A percentile compares a stretch with the other conserved stretches of the same genome.
Conservation (phyloP, 768 basidiomycete species). For the Amanita exitialis region DNA sequence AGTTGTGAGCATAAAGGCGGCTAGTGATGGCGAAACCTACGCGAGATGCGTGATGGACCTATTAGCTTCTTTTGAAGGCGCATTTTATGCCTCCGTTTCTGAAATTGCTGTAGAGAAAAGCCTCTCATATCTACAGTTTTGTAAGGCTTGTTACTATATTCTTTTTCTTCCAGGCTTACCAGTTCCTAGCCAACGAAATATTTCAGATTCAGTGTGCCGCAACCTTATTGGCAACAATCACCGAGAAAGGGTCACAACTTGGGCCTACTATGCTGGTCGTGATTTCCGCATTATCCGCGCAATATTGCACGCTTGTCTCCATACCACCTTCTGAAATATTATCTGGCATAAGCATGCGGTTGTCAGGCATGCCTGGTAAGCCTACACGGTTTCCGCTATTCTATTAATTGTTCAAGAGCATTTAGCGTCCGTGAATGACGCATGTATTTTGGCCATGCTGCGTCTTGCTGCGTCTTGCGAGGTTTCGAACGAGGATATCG, state of each 20-base stretch:
- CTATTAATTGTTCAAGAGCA: conserved; percentile 4
- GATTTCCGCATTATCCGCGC: conserved; percentile 57
- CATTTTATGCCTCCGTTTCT: conserved; percentile 29
- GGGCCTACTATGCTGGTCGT: conserved; percentile 59
- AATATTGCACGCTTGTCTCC: conserved; percentile 44
- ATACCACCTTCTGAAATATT: conserved; percentile 40
- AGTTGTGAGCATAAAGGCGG: conserved; percentile 34
- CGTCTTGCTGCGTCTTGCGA: conserved; percentile 40
- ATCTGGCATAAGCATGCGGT: conserved; percentile 28
- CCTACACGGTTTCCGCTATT: neutral
- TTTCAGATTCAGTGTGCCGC: conserved; percentile 37
- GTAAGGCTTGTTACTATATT: conserved; percentile 23
- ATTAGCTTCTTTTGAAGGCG: conserved; percentile 26
- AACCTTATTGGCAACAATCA: conserved; percentile 32
- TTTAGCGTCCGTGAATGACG: conserved; percentile 67
- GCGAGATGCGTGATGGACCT: conserved; percentile 37
- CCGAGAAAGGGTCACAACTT: conserved; percentile 23
- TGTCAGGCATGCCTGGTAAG: conserved; percentile 16
- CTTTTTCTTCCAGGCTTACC: conserved; percentile 4
- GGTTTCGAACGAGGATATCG: neutral
- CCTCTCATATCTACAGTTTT: conserved; percentile 36
- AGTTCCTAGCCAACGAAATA: conserved; percentile 22
- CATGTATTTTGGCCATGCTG: conserved; percentile 62
- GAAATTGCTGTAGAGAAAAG: conserved; percentile 50
- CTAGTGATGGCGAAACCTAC: conserved; percentile 48